These are phyloP conservation scores for Taphrina populina DNA, from an alignment of 1,139 yeast genomes.

Conservation along the genomic window DNA sequence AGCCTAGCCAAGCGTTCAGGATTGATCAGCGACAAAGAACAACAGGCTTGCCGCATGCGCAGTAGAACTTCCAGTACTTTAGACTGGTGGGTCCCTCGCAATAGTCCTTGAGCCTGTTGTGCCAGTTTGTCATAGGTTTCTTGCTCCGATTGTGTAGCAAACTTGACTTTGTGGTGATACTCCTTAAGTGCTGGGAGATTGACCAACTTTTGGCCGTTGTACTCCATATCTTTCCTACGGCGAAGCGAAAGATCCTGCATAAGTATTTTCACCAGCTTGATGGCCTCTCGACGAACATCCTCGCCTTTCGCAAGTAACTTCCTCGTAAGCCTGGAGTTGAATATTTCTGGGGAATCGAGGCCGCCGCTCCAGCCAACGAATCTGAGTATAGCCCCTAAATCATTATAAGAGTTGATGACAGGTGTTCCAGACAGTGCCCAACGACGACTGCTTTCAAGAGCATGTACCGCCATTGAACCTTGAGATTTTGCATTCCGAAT, in stretches of 20 bases:
- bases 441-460: slow-evolving; percentile 60
- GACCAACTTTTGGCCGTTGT: slow-evolving; percentile 72
- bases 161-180: slow-evolving; percentile 42
- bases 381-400: slow-evolving; percentile 72
- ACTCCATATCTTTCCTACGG: slow-evolving; percentile 74
- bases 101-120: slow-evolving; percentile 63
- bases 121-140: slow-evolving; percentile 73
- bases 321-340: slow-evolving; percentile 66
- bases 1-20: slow-evolving; percentile 28
- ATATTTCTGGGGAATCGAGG: slow-evolving; percentile 64
- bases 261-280: slow-evolving; percentile 79
- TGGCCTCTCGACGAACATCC: slow-evolving; percentile 49
- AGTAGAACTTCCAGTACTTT: slow-evolving; percentile 79
- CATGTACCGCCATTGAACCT: slow-evolving; percentile 75
- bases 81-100: slow-evolving; percentile 68
- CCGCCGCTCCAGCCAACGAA: slow-evolving; percentile 88
- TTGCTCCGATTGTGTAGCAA: slow-evolving; percentile 67
- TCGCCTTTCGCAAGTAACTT: slow-evolving; percentile 43
- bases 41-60: slow-evolving; percentile 82
- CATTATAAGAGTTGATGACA: slow-evolving; percentile 82
- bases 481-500: slow-evolving; percentile 76
- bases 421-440: slow-evolving; percentile 97
- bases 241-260: slow-evolving; percentile 79
- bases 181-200: slow-evolving; percentile 64
- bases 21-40: slow-evolving; percentile 57